Conservation (phyloP, 805 yeast species). For the Saccharomycopsis oosterbeekiorum region DNA sequence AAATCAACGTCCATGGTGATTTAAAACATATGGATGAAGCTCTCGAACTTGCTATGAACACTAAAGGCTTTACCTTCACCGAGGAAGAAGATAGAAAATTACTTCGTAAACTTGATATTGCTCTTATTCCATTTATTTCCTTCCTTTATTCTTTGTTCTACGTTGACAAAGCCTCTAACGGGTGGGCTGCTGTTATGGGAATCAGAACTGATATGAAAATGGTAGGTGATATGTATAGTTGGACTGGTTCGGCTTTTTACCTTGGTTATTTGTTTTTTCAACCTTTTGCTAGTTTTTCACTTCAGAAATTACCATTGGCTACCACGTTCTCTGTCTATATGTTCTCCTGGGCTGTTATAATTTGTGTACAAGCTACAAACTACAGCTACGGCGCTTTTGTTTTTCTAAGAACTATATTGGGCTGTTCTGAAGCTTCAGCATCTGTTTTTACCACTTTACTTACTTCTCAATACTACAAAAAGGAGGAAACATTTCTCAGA, state of each 20-base stretch:
- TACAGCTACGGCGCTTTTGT: constrained; percentile 37
- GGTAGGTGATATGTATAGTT: constrained; percentile 36
- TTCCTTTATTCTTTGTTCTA: constrained; percentile 29
- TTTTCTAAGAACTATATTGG: constrained; percentile 40
- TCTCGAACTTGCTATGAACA: constrained; percentile 31
- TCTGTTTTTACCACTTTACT: constrained; percentile 43
- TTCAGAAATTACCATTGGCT: constrained; percentile 51
- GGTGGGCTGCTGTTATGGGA: constrained; percentile 47
- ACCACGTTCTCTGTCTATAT: constrained; percentile 40
- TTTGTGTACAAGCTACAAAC: constrained; percentile 40
- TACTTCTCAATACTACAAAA: constrained; percentile 29
- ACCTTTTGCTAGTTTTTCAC: constrained; percentile 34
- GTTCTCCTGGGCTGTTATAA: constrained; percentile 52
- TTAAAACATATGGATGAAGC: constrained; percentile 34
- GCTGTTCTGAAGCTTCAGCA: constrained; percentile 42
- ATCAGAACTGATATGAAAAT: constrained; percentile 35
- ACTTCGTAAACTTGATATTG: constrained; percentile 31
- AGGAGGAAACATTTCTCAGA: constrained; percentile 28
- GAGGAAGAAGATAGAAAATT: constrained; percentile 24
- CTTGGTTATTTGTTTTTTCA: constrained; percentile 56
- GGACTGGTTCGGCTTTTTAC: constrained; percentile 54
- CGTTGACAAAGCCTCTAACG: constrained; percentile 34
- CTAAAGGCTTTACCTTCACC: constrained; percentile 22
- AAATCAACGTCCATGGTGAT: constrained; percentile 27
- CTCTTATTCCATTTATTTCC: constrained; percentile 30